phyloP scores from a whole-genome alignment of 805 yeast genomes.

The Cyberlindnera suaveolens region DNA sequence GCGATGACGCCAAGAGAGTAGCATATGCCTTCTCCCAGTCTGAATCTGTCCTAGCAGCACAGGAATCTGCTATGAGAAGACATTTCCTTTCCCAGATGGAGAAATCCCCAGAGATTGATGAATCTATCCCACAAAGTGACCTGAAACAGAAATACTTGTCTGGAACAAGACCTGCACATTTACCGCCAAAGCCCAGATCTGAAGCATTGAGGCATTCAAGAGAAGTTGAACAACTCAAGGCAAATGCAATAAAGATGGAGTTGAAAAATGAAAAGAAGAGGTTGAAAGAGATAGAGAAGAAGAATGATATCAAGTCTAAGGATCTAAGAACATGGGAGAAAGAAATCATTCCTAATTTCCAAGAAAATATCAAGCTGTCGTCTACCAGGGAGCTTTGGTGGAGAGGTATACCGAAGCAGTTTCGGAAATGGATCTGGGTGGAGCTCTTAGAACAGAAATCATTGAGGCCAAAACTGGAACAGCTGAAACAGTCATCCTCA shows the following conservation, averaged over 20 bases:
- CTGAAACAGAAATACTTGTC: constrained; percentile 27
- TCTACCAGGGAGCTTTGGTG: constrained; percentile 51
- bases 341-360: constrained; percentile 32
- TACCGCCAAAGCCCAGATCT: constrained; percentile 56
- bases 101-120: not conserved
- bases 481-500: constrained; percentile 2
- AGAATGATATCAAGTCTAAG: constrained; percentile 29
- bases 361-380: constrained; percentile 28
- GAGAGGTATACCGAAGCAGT: constrained; percentile 46
- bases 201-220: constrained; percentile 50
- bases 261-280: constrained; percentile 26
- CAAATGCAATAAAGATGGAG: constrained; percentile 36
- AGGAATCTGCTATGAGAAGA: constrained; percentile 24
- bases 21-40: constrained; percentile 22
- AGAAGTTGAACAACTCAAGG: constrained; percentile 42
- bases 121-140: constrained; percentile 8
- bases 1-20: constrained; percentile 16
- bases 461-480: constrained; percentile 12
- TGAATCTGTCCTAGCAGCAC: constrained; percentile 26
- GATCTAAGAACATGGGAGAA: constrained; percentile 37
- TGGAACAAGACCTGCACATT: constrained; percentile 53
- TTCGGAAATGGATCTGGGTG: constrained; percentile 48
- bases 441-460: constrained; percentile 32
- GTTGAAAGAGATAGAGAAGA: constrained; percentile 26
- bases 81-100: not conserved